Conservation (phyloP, 331 rosid genomes). For the Rhamnella rubrinervis region DNA sequence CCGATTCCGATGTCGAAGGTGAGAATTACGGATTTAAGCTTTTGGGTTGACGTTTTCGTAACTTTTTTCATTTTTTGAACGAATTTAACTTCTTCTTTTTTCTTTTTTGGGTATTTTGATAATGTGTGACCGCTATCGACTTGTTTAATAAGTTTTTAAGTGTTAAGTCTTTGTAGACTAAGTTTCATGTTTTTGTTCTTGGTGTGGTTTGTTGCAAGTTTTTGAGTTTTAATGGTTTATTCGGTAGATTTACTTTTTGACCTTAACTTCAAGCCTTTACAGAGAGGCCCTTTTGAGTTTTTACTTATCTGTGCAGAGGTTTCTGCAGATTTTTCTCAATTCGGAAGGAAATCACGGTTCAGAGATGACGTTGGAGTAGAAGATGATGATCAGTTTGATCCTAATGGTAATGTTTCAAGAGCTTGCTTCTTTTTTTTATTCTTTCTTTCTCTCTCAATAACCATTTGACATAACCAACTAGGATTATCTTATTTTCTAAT, state of each 20-base stretch:
- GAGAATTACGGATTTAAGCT: neutral
- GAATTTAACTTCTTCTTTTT: too few species aligned
- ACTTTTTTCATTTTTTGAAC: neutral
- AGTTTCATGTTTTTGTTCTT: too few species aligned
- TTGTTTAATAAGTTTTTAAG: too few species aligned
- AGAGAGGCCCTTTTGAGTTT: slow-evolving; percentile 24
- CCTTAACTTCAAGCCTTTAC: slow-evolving; percentile 12
- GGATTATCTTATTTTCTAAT: too few species aligned
- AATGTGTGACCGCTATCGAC: too few species aligned
- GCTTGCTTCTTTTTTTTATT: neutral
- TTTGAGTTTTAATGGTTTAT: neutral
- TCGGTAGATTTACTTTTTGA: neutral
- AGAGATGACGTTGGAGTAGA: slow-evolving; percentile 29
- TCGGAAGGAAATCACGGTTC: slow-evolving; percentile 47
- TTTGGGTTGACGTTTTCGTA: neutral
- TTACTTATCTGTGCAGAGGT: slow-evolving; percentile 24
- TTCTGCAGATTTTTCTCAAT: slow-evolving; percentile 41
- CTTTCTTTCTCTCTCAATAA: too few species aligned
- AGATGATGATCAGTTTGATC: slow-evolving; percentile 38
- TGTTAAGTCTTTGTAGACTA: too few species aligned
- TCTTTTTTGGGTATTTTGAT: too few species aligned
- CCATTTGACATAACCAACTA: neutral
- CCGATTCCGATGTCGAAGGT: slow-evolving; percentile 62
- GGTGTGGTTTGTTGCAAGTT: neutral
- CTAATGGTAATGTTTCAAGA: slow-evolving; percentile 42